A percentile compares a stretch with the other conserved stretches of the same genome.
phyloP scores from a whole-genome alignment of 805 yeast genomes.

The Candida jianshihensis region DNA sequence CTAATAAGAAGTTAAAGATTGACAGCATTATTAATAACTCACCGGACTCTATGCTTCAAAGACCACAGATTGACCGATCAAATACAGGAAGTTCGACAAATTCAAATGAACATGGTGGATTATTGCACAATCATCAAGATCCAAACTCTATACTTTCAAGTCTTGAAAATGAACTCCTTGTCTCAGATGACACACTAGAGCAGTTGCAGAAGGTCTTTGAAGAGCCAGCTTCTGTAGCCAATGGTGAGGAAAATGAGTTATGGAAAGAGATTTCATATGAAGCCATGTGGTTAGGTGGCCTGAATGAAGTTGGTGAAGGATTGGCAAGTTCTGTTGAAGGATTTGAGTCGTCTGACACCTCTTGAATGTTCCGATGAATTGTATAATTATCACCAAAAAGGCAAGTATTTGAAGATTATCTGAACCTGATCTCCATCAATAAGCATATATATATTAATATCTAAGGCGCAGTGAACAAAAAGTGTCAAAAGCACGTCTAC shows the following conservation, averaged over 20 bases:
- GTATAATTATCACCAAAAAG: too few species aligned
- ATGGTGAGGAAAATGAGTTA: conserved; percentile 42
- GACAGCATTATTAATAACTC: conserved; percentile 9
- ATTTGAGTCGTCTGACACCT: too few species aligned
- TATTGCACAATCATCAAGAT: too few species aligned
- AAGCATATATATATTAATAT: too few species aligned
- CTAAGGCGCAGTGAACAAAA: too few species aligned
- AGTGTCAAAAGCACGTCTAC: too few species aligned
- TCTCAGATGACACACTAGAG: conserved; percentile 24
- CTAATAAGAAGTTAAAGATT: conserved; percentile 10
- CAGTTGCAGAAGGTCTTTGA: conserved; percentile 20
- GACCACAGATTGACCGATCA: not conserved
- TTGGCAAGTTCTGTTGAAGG: conserved; percentile 24
- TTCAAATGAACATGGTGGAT: too few species aligned
- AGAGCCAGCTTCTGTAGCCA: conserved; percentile 9
- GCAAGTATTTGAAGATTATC: too few species aligned
- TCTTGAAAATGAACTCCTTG: conserved; percentile 13
- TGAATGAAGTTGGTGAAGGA: conserved; percentile 40
- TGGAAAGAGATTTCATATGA: conserved; percentile 78
- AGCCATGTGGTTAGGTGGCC: conserved; percentile 53
- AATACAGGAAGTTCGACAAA: not conserved
- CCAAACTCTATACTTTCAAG: too few species aligned
- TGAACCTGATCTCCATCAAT: too few species aligned
- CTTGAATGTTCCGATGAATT: too few species aligned
- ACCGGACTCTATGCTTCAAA: not conserved